These are phyloP conservation scores for Puccinia horiana DNA, from an alignment of 1,284 basidiomycete species.

Conservation along the genomic window DNA sequence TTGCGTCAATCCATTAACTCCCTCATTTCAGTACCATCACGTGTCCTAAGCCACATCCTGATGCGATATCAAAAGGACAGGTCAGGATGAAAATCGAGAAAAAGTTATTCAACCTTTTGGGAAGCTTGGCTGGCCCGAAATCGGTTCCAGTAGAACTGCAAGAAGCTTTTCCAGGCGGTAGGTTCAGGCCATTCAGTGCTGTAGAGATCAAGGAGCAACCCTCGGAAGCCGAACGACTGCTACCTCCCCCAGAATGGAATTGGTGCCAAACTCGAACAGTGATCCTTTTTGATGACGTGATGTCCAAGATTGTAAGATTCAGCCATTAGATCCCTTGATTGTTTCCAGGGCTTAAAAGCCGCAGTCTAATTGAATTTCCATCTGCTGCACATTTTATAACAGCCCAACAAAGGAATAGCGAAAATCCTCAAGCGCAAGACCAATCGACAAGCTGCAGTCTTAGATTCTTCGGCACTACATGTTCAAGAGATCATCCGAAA, in stretches of 20 bases:
- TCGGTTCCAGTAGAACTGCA: slow-evolving; percentile 72
- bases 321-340: neutral
- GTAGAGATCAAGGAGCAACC: slow-evolving; percentile 40
- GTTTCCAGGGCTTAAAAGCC: neutral
- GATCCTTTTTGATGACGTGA: slow-evolving; percentile 30
- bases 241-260: slow-evolving; percentile 49
- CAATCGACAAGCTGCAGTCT: slow-evolving; percentile 50
- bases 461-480: slow-evolving; percentile 51
- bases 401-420: slow-evolving; percentile 37
- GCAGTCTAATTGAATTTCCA: neutral
- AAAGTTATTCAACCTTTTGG: slow-evolving; percentile 74
- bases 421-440: slow-evolving; percentile 32
- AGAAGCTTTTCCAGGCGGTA: slow-evolving; percentile 86
- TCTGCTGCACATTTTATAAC: neutral
- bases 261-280: slow-evolving; percentile 39
- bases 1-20: neutral
- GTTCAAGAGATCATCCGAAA: slow-evolving; percentile 53
- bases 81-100: slow-evolving; percentile 81
- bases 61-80: slow-evolving; percentile 76
- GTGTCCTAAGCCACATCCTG: slow-evolving; percentile 75
- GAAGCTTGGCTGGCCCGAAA: slow-evolving; percentile 56
- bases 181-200: slow-evolving; percentile 60
- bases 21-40: slow-evolving; percentile 56
- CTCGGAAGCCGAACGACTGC: slow-evolving; percentile 45
- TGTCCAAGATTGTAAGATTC: slow-evolving; percentile 30